A percentile compares a stretch with the other conserved stretches of the same genome.
Evolutionary conservation across 2,329 filamentous ascomycete genomes (phyloP).

Genomic region (Colletotrichum caudatum): DNA sequence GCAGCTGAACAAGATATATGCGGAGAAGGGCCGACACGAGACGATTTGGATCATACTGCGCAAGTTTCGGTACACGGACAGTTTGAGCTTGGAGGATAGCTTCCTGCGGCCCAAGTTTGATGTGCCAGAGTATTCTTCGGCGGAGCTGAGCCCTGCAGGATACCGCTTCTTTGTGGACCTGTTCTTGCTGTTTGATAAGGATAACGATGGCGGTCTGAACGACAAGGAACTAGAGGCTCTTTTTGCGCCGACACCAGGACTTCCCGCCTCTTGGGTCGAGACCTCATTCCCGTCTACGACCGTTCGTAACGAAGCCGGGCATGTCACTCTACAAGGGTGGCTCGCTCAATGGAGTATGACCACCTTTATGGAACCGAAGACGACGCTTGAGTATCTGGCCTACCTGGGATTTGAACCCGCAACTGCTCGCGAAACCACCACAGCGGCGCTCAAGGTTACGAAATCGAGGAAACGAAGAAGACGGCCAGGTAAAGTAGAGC

Average conservation of each 20-base stretch:
- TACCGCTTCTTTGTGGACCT: slow-evolving; percentile 98
- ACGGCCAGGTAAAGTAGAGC: slow-evolving; percentile 85
- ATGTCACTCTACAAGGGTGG: slow-evolving; percentile 98
- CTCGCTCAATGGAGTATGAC: slow-evolving; percentile 99
- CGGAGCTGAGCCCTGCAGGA: slow-evolving; percentile 91
- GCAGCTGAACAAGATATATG: slow-evolving; percentile 93
- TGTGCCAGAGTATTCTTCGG: slow-evolving; percentile 90
- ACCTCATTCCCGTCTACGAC: slow-evolving; percentile 93
- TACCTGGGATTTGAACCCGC: slow-evolving; percentile 93
- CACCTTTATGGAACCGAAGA: slow-evolving; percentile 94
- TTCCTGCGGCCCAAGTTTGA: slow-evolving; percentile 96
- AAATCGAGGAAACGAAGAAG: slow-evolving; percentile 89
- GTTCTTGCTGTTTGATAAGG: slow-evolving; percentile 94
- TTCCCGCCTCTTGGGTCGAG: slow-evolving; percentile 88
- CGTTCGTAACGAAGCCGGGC: slow-evolving; percentile 92
- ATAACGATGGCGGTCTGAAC: slow-evolving; percentile 95
- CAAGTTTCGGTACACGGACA: slow-evolving; percentile 97
- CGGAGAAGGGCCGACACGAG: slow-evolving; percentile 96
- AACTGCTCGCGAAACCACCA: slow-evolving; percentile 80
- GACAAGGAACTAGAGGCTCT: slow-evolving; percentile 85
- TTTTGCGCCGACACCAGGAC: slow-evolving; percentile 91
- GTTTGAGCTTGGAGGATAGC: slow-evolving; percentile 87
- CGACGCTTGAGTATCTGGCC: slow-evolving; percentile 93
- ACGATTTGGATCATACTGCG: slow-evolving; percentile 98
- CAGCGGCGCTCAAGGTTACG: slow-evolving; percentile 89